phyloP scores from a whole-genome alignment of 176 grass and related monocot genomes.

The Triticum aestivum region DNA sequence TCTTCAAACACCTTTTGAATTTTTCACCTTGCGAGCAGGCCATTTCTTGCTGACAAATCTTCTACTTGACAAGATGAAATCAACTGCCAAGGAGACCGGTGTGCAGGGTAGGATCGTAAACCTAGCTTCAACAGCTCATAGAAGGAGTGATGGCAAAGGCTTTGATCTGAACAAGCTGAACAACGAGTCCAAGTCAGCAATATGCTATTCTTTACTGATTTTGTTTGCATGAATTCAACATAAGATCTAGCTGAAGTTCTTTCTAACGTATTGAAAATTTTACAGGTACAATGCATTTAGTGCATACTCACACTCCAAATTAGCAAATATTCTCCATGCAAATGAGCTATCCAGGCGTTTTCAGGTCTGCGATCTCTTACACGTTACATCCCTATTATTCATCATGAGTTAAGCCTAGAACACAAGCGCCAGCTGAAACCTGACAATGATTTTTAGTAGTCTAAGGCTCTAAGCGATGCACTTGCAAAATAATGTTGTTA shows the following conservation, averaged over 20 bases:
- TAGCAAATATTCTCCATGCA: slow-evolving; percentile 86
- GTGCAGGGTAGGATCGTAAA: slow-evolving; percentile 81
- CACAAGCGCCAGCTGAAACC: neutral
- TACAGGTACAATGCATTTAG: slow-evolving; percentile 52
- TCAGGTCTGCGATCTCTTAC: slow-evolving; percentile 35
- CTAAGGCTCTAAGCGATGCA: neutral
- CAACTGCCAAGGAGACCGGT: slow-evolving; percentile 60
- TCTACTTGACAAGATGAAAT: slow-evolving; percentile 86
- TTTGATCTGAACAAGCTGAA: slow-evolving; percentile 70
- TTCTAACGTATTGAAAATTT: neutral
- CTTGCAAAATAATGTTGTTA: neutral
- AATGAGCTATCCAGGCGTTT: slow-evolving; percentile 70
- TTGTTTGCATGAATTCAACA: neutral
- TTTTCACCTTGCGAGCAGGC: slow-evolving; percentile 41
- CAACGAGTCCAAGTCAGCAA: slow-evolving; percentile 48
- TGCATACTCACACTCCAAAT: slow-evolving; percentile 71
- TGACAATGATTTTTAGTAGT: neutral
- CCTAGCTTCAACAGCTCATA: slow-evolving; percentile 62
- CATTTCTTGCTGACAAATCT: slow-evolving; percentile 87
- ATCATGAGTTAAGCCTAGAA: neutral
- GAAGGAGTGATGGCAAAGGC: slow-evolving; percentile 45
- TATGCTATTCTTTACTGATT: neutral
- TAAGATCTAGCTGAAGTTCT: neutral
- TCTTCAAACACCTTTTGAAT: neutral
- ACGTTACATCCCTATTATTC: neutral